A percentile compares a stretch with the other conserved stretches of the same genome.
Conservation (phyloP, 208 protist species). For the Leishmania gerbilli region DNA sequence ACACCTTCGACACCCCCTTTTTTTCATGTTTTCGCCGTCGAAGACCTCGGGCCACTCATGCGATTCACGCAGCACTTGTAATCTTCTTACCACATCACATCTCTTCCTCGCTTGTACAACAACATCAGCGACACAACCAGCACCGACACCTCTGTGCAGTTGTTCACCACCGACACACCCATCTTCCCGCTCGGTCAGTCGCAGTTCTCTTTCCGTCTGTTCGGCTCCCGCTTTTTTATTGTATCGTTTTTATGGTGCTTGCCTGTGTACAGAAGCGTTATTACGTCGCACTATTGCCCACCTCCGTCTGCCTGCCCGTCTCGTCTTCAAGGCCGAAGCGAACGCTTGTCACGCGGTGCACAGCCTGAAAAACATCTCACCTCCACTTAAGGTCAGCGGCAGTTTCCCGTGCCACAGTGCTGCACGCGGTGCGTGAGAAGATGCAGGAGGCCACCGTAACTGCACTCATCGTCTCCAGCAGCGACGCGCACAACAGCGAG, state of each 20-base stretch:
- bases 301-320: background rate
- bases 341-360: background rate
- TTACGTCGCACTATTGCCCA: background rate
- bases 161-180: background rate
- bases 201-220: background rate
- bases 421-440: conserved; percentile 65
- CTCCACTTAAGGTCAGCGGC: background rate
- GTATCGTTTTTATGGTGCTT: background rate
- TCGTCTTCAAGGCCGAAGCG: background rate
- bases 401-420: conserved; percentile 37
- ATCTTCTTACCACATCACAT: background rate
- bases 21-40: background rate
- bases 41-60: background rate
- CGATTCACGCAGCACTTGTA: background rate
- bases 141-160: background rate
- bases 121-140: background rate
- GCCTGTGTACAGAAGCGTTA: background rate
- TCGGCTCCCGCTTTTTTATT: background rate
- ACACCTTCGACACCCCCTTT: background rate
- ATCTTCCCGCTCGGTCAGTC: background rate
- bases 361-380: background rate
- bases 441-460: conserved; percentile 69
- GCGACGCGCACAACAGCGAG: conserved; percentile 96
- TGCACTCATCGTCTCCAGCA: conserved; percentile 91
- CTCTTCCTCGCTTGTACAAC: too few relatives aligned